Conservation (phyloP, 176 grass and related monocot species). For the Triticum turgidum region DNA sequence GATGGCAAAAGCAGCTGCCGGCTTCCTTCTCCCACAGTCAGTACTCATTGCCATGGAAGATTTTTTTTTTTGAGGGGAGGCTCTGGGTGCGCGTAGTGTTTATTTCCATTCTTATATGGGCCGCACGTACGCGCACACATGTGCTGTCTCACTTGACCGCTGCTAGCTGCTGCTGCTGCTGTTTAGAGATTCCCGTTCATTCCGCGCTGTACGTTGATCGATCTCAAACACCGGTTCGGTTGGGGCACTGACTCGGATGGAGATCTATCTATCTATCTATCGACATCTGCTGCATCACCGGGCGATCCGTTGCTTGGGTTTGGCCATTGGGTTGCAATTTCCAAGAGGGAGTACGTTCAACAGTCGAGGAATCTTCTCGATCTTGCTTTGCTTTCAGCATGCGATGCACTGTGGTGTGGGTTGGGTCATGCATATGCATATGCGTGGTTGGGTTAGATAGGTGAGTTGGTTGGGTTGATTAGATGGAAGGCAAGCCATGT, state of each 20-base stretch:
- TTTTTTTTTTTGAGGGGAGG: neutral
- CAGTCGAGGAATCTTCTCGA: neutral
- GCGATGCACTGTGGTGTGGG: neutral
- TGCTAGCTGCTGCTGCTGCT: neutral
- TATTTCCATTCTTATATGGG: neutral
- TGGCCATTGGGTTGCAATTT: neutral
- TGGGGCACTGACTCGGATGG: neutral
- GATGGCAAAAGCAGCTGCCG: too few species aligned
- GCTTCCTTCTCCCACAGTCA: too few species aligned
- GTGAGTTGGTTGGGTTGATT: neutral
- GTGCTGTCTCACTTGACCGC: slow-evolving; percentile 33
- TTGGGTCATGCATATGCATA: neutral
- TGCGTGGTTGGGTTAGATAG: neutral
- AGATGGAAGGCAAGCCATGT: slow-evolving; percentile 45
- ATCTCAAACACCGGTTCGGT: neutral
- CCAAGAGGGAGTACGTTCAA: neutral
- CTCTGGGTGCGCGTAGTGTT: neutral
- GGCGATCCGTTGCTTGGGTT: neutral
- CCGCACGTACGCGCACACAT: slow-evolving; percentile 41
- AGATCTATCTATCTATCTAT: neutral
- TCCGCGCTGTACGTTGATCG: neutral
- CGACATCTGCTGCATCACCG: neutral
- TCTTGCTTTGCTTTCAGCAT: neutral
- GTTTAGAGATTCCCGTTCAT: neutral
- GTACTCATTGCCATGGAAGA: neutral